Evolutionary conservation across 441 rosid species (phyloP), one percentile per base, ranked within the genome.

Genomic region (Heliophila coronopifolia): DNA sequence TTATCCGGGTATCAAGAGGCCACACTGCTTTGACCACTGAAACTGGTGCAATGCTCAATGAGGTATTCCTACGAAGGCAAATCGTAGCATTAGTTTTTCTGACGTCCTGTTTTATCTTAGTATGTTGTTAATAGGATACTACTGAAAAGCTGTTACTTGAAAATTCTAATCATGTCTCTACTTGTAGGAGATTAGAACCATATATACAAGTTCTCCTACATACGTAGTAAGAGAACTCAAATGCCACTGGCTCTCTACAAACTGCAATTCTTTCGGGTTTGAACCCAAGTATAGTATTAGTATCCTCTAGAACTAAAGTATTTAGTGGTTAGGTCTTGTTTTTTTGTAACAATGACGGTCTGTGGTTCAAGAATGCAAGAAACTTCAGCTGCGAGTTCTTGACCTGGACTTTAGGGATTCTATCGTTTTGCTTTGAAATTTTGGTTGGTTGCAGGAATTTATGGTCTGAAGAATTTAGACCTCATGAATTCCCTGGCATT

Each of bases 31-130:
- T 92, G 76, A 92, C 98, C 63, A 74, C 95, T 28, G 98, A 87
- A 73, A 75, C 94, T 62, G 95, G 96, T 67, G 84, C 94, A 66
- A 88, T 92, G 98, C 95, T 92, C 43, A 91, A 92, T 68, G 98
- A 92, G 96, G 98, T 91, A 73, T 59, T 52, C 25, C 42, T 40
- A 23, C 26, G 42, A 59, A 48, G 25, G 44, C 47, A 47, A 9
- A 12, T 18, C 25, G 5, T 30, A 45, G 53, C 45, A 22, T 36
- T n/a, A 40, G 49, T 36, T 32, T 43, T 44, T 41, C 28, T 47
- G 13, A 50, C 37, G 25, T 10, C 31, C 46, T 52, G 38, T 27
- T 43, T 27, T 50, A 19, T 34, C 44, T n/a, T 48, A 33, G 20
- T 52, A 44, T 30, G 39, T 17, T 49, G 54, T 60, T 42, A 16